phyloP scores from a whole-genome alignment of 345 rosid genomes.

The Lumnitzera littorea region DNA sequence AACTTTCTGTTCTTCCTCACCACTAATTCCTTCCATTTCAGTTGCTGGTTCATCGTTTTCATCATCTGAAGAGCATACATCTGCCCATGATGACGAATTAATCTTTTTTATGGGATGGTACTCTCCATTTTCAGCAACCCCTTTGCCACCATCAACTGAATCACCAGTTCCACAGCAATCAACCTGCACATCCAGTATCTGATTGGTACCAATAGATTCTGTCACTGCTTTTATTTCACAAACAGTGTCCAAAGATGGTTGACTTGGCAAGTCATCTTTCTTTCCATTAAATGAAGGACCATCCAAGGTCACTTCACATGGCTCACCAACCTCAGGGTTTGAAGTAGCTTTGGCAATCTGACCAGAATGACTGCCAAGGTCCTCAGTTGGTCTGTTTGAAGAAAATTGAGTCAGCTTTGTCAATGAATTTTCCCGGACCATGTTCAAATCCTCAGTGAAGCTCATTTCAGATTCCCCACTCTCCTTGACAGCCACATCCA shows the following conservation, averaged over 20 bases:
- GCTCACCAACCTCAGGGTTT: background rate
- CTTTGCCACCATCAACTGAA: conserved; percentile 12
- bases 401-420: conserved; percentile 8
- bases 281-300: background rate
- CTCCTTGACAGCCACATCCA: conserved; percentile 5
- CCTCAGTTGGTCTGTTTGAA: background rate
- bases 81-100: conserved; percentile 10
- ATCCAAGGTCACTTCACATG: no score
- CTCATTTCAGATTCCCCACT: conserved; percentile 8
- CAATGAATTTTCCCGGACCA: conserved; percentile 1
- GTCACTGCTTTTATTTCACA: conserved; percentile 15
- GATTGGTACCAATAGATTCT: conserved; percentile 20
- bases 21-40: conserved; percentile 7
- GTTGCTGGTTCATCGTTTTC: conserved; percentile 6
- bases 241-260: conserved; percentile 17
- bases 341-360: background rate
- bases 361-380: background rate
- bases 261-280: background rate
- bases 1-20: conserved; percentile 4
- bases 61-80: conserved; percentile 3
- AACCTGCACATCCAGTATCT: conserved; percentile 19
- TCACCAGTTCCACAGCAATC: conserved; percentile 19
- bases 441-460: conserved; percentile 5
- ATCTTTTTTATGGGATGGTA: conserved; percentile 6
- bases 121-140: conserved; percentile 15